phyloP scores from a whole-genome alignment of 148 eudicot genomes.

The Spergularia bocconei region DNA sequence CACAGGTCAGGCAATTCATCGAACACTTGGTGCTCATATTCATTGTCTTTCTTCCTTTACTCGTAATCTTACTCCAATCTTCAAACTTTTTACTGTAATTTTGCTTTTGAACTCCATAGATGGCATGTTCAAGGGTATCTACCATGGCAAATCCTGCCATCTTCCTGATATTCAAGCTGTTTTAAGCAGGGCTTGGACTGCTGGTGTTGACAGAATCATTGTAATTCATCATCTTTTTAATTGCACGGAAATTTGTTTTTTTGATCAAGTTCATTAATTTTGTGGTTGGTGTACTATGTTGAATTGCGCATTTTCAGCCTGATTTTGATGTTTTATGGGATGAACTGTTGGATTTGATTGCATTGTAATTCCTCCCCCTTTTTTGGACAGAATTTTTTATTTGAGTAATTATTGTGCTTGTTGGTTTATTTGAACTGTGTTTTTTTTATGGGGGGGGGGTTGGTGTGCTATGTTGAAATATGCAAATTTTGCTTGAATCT shows the following conservation, averaged over 20 bases:
- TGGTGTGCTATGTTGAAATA: background rate
- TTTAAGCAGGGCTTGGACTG: constrained; percentile 79
- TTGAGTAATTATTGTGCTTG: too few species aligned
- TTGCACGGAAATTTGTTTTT: too few species aligned
- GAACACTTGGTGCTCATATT: constrained; percentile 9
- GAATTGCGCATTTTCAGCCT: too few species aligned
- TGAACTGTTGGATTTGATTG: too few species aligned
- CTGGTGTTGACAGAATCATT: constrained; percentile 89
- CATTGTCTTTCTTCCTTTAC: background rate
- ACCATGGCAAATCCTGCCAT: constrained; percentile 70
- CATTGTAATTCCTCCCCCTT: too few species aligned
- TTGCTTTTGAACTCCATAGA: constrained; percentile 38
- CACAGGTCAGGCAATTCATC: constrained; percentile 60
- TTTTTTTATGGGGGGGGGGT: background rate
- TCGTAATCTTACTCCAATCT: background rate
- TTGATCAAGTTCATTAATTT: background rate
- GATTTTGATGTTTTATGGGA: too few species aligned
- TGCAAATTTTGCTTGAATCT: constrained; percentile 15
- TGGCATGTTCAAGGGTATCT: constrained; percentile 90
- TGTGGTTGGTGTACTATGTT: too few species aligned
- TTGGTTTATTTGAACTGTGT: too few species aligned
- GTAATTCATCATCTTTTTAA: constrained; percentile 36
- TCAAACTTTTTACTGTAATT: background rate
- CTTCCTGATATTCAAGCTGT: constrained; percentile 46
- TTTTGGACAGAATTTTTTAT: too few species aligned